phyloP scores from a whole-genome alignment of 2,329 filamentous ascomycete genomes.

The Pseudogymnoascus sp. region DNA sequence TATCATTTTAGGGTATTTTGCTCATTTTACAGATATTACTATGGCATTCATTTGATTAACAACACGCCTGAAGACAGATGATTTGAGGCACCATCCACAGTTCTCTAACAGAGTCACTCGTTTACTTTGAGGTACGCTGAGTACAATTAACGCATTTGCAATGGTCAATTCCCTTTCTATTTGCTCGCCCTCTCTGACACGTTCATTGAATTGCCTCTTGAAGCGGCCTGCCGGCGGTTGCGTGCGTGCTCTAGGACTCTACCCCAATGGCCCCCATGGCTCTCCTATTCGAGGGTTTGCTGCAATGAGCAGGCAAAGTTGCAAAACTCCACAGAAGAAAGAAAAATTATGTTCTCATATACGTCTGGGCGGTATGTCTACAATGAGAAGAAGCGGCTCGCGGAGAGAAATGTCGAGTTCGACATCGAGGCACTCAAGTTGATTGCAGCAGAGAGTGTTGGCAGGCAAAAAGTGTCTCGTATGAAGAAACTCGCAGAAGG shows the following conservation, averaged over 20 bases:
- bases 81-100: not conserved
- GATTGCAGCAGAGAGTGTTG: slow-evolving; percentile 11
- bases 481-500: slow-evolving; percentile 23
- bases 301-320: not conserved
- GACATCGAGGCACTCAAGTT: slow-evolving; percentile 10
- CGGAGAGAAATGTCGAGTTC: slow-evolving; percentile 12
- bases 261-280: not conserved
- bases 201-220: not conserved
- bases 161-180: not conserved
- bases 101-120: not conserved
- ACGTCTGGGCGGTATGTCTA: slow-evolving; percentile 1
- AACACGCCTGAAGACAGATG: not conserved
- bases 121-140: not conserved
- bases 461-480: slow-evolving; percentile 6
- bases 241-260: not conserved
- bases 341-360: not conserved
- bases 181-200: not conserved
- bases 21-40: not conserved
- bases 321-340: not conserved
- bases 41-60: not conserved
- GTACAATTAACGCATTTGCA: not conserved
- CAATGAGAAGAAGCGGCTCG: slow-evolving; percentile 11
- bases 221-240: too few relatives aligned
- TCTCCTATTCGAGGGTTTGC: not conserved
- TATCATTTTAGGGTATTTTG: too few relatives aligned